Base-by-base conservation (phyloP, 495 filamentous ascomycete species). In the Penicillium arizonense region DNA sequence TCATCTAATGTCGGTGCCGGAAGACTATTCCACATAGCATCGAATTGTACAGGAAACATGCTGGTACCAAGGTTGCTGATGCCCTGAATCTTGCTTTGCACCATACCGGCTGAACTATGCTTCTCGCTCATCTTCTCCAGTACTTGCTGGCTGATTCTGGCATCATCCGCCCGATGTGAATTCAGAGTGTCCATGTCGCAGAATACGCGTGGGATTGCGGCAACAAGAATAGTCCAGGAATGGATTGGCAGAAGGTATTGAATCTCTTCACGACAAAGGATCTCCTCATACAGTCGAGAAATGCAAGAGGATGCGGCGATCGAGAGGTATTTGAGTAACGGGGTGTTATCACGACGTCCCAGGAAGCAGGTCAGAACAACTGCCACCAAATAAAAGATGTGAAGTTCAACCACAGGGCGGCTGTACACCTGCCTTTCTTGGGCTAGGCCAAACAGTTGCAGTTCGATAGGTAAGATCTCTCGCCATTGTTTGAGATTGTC, bases 271-370 rank as follows among this genome's bases (percentile, higher is more conserved):
- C 40, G 56, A n/a, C 32, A 52, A 4, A 49, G 34, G 6, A 63
- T 60, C 40, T 63, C 60, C 14, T 59, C 57, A 10, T 51, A 57
- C 3, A 63, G 53, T 12, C 43, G 49, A 13, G 53, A 37, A 11
- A 60, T 54, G 11, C 57, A 59, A 0, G 60, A 57, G 3, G 57
- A 56, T 11, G 60, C 56, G n/a, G 20, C 46, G 26, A 61, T 50
- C 8, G 58, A 57, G 11, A 38, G 43, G 20, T 52, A 52, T 44
- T 47, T 55, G n/a, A 57, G 37, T n/a, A 44, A 56, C 18, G 45
- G 30, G n/a, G 34, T 32, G 18, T 43, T 50, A 3, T 52, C 39
- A 10, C 50, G 53, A 11, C 57, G 52, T n/a, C 55, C 45, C 3
- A 59, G 46, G n/a, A 56, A 55, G 40, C 52, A 53, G 1, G 52